Evolutionary conservation across 257 asterid genomes (phyloP).

Genomic region (Solanum boliviense): DNA sequence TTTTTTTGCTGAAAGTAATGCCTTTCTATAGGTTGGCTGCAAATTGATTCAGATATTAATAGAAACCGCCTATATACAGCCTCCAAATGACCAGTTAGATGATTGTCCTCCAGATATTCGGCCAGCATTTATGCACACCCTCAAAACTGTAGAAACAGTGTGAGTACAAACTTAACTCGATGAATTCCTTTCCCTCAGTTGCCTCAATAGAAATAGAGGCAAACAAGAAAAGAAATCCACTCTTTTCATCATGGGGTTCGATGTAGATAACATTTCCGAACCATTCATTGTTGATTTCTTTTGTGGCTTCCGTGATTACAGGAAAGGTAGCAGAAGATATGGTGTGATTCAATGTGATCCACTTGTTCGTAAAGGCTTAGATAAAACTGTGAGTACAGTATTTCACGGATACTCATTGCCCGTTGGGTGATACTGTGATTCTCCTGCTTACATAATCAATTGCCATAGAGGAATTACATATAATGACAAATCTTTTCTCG

Average conservation of each 20-base stretch:
- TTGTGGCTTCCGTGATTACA: conserved; percentile 9
- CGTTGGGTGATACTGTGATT: neutral
- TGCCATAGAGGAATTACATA: neutral
- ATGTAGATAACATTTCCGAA: neutral
- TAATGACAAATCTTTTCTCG: neutral
- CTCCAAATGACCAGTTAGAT: conserved; percentile 56
- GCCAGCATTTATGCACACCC: conserved; percentile 83
- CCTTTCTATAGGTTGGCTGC: conserved; percentile 65
- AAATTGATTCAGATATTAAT: conserved; percentile 74
- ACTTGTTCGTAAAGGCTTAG: conserved; percentile 84
- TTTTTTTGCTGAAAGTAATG: neutral
- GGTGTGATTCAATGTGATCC: conserved; percentile 98
- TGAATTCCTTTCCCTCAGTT: neutral
- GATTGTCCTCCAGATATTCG: conserved; percentile 82
- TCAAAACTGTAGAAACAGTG: conserved; percentile 62
- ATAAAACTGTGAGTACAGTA: conserved; percentile 61
- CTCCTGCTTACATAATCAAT: neutral
- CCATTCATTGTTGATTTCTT: neutral
- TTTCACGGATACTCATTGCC: neutral
- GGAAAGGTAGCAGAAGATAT: conserved; percentile 68
- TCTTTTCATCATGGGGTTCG: neutral
- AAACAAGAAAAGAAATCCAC: neutral
- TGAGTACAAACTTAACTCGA: conserved; percentile 24
- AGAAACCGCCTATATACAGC: conserved; percentile 84
- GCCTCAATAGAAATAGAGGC: neutral